Percentiles rank a stretch among this genome's conserved stretches.
phyloP scores from a whole-genome alignment of 257 asterid species.

The Fraxinus cuspidata region DNA sequence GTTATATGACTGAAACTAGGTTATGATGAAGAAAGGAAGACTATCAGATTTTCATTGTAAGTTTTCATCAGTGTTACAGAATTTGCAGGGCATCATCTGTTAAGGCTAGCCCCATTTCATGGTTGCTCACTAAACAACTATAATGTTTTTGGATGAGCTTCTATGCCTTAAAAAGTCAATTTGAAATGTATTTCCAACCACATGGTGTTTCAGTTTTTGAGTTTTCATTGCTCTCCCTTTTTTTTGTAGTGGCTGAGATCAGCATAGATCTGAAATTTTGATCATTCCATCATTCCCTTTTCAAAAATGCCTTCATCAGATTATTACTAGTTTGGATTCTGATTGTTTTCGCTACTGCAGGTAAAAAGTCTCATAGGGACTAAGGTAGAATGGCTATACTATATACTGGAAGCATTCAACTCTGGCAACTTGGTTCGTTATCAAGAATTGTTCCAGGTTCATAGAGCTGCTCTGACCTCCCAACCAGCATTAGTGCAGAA shows the following conservation, averaged over 20 bases:
- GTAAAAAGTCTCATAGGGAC: conserved; percentile 81
- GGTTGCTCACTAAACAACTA: not conserved
- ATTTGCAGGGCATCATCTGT: not conserved
- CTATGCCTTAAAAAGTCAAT: not conserved
- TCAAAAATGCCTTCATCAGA: not conserved
- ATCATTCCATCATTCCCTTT: not conserved
- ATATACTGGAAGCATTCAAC: conserved; percentile 88
- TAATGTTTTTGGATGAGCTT: not conserved
- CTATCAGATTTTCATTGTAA: not conserved
- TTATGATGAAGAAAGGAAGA: not conserved
- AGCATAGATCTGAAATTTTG: conserved; percentile 8
- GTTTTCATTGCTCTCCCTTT: not conserved
- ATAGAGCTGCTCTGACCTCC: conserved; percentile 71
- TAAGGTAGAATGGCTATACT: conserved; percentile 86
- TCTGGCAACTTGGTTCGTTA: conserved; percentile 82
- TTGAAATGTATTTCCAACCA: not conserved
- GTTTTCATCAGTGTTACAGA: not conserved
- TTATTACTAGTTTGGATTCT: conserved; percentile 12
- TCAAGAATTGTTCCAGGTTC: conserved; percentile 82
- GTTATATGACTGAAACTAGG: not conserved
- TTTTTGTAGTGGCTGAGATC: not conserved
- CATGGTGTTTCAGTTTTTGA: not conserved
- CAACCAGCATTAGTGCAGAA: conserved; percentile 92
- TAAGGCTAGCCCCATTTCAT: not conserved
- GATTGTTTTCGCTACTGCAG: conserved; percentile 39